Evolutionary conservation across 2,329 filamentous ascomycete species (phyloP).

Genomic region (Phialemonium atrogriseum): DNA sequence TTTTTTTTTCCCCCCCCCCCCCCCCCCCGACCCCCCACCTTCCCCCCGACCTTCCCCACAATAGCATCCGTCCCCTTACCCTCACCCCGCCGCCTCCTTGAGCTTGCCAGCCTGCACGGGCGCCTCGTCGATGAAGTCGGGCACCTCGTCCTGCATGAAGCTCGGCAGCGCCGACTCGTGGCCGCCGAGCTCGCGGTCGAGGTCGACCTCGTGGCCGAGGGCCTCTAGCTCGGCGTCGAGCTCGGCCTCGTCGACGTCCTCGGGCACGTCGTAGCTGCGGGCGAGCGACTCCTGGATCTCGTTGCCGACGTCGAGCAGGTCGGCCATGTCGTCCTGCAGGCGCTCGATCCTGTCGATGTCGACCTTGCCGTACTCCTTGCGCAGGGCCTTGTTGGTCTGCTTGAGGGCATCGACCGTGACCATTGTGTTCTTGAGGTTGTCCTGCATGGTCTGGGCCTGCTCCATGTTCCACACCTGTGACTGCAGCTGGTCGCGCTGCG

Average conservation of each 20-base stretch:
- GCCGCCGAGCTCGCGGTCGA: conserved; percentile 59
- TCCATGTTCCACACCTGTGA: conserved; percentile 99
- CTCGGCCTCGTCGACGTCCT: conserved; percentile 95
- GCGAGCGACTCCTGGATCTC: conserved; percentile 95
- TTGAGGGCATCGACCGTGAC: conserved; percentile 97
- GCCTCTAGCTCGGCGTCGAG: conserved; percentile 94
- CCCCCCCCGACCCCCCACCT: conserved; percentile 12
- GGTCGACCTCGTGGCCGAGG: conserved; percentile 85
- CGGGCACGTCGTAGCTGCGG: conserved; percentile 86
- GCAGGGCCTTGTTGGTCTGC: conserved; percentile 86
- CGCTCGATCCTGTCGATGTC: conserved; percentile 96
- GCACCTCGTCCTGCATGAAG: conserved; percentile 85
- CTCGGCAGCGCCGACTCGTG: conserved; percentile 58
- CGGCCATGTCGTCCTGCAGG: conserved; percentile 98
- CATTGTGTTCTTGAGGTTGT: conserved; percentile 98
- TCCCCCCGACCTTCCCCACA: conserved; percentile 9
- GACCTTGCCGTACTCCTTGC: conserved; percentile 93
- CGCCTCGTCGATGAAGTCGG: conserved; percentile 88
- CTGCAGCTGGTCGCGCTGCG: conserved; percentile 87
- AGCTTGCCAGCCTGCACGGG: conserved; percentile 66
- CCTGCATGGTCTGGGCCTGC: conserved; percentile 95
- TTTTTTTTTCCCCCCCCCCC: neutral
- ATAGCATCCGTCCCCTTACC: conserved; percentile 5
- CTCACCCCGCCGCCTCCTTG: conserved; percentile 68
- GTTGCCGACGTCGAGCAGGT: conserved; percentile 94